phyloP scores from a whole-genome alignment of 495 filamentous ascomycete species.

The Annulohypoxylon maeteangense region DNA sequence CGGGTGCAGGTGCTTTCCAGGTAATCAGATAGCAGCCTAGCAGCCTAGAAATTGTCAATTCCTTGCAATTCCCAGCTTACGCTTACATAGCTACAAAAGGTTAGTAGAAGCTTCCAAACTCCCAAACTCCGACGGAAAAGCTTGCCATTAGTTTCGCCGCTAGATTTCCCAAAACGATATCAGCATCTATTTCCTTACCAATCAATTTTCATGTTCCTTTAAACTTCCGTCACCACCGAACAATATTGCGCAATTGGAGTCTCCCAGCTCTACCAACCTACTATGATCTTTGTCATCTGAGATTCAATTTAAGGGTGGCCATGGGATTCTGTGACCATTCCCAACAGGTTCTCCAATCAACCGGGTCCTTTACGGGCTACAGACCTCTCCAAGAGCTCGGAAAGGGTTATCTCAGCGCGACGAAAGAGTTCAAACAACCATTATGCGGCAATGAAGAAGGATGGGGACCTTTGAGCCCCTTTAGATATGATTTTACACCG shows the following conservation, averaged over 20 bases:
- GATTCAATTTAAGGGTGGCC: slow-evolving; percentile 37
- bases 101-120: slow-evolving; percentile 29
- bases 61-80: slow-evolving; percentile 11
- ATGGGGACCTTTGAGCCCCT: slow-evolving; percentile 90
- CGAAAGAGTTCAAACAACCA: slow-evolving; percentile 62
- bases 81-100: slow-evolving; percentile 9
- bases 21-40: background rate
- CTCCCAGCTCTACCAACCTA: slow-evolving; percentile 18
- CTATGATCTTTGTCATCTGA: slow-evolving; percentile 46
- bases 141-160: slow-evolving; percentile 10
- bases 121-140: slow-evolving; percentile 25
- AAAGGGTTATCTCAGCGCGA: slow-evolving; percentile 59
- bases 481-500: slow-evolving; percentile 91
- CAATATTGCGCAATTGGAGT: slow-evolving; percentile 44
- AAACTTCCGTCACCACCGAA: slow-evolving; percentile 41
- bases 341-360: slow-evolving; percentile 60
- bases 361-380: slow-evolving; percentile 65
- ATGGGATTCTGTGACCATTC: slow-evolving; percentile 49
- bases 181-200: slow-evolving; percentile 36
- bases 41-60: background rate
- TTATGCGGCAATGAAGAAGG: slow-evolving; percentile 90
- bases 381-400: slow-evolving; percentile 54
- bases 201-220: slow-evolving; percentile 19
- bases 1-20: background rate
- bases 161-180: slow-evolving; percentile 31